Evolutionary conservation across 768 basidiomycete species (phyloP).

Genomic region (Porpolomopsis calyptriformis): DNA sequence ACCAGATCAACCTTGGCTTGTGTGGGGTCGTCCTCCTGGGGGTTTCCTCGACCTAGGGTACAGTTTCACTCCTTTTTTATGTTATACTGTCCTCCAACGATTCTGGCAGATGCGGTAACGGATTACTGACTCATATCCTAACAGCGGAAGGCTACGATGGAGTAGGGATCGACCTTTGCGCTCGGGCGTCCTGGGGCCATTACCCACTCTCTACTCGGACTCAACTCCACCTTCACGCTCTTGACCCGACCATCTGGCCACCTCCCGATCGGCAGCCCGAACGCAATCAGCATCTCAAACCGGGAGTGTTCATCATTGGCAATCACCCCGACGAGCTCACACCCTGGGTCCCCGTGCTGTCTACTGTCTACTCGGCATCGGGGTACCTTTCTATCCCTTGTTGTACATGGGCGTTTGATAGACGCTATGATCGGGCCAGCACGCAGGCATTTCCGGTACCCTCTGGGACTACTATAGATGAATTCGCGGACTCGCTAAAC

Average conservation of each 20-base stretch:
- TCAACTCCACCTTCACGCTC: conserved; percentile 53
- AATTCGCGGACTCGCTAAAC: conserved; percentile 35
- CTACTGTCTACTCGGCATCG: conserved; percentile 46
- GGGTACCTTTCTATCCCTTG: conserved; percentile 85
- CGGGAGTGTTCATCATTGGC: conserved; percentile 69
- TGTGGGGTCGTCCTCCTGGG: conserved; percentile 69
- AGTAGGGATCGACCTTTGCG: conserved; percentile 76
- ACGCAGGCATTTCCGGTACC: conserved; percentile 22
- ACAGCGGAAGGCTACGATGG: conserved; percentile 76
- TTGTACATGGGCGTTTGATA: conserved; percentile 77
- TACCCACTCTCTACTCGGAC: conserved; percentile 58
- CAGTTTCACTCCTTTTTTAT: not conserved
- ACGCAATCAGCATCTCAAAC: conserved; percentile 16
- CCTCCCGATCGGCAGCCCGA: conserved; percentile 6
- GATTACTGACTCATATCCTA: conserved; percentile 83
- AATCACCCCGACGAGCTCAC: conserved; percentile 97
- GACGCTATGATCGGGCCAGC: conserved; percentile 44
- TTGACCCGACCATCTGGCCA: conserved; percentile 44
- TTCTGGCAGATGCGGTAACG: conserved; percentile 75
- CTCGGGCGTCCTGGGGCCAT: conserved; percentile 72
- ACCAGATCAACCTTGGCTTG: conserved; percentile 48
- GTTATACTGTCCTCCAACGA: not conserved
- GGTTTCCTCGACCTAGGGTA: conserved; percentile 90
- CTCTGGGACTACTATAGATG: conserved; percentile 13
- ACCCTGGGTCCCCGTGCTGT: conserved; percentile 84